phyloP scores from a whole-genome alignment of 2,329 filamentous ascomycete species.

The Fusarium compactum region DNA sequence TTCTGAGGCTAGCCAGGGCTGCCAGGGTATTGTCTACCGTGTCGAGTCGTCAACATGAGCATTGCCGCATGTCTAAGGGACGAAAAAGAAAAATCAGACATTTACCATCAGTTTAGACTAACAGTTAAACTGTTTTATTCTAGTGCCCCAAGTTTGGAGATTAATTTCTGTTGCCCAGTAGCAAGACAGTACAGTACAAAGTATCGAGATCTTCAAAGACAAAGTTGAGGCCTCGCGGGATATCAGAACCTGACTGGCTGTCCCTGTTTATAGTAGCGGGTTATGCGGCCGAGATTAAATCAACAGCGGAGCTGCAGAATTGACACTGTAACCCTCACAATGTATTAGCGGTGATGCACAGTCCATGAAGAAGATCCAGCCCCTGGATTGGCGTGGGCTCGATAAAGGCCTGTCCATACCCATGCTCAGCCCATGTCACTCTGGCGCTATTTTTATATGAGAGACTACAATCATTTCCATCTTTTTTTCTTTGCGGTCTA shows the following conservation, averaged over 20 bases:
- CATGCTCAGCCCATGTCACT: slow-evolving; percentile 28
- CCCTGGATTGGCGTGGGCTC: slow-evolving; percentile 44
- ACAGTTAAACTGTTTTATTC: background rate
- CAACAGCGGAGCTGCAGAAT: slow-evolving; percentile 23
- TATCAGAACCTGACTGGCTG: slow-evolving; percentile 38
- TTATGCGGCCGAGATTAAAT: slow-evolving; percentile 48
- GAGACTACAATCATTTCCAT: slow-evolving; percentile 23
- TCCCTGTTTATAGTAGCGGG: slow-evolving; percentile 43
- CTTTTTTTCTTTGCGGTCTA: slow-evolving; percentile 2
- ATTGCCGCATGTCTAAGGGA: background rate
- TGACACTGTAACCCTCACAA: slow-evolving; percentile 36
- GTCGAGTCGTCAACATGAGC: background rate
- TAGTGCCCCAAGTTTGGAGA: background rate
- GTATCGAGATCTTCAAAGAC: slow-evolving; percentile 4
- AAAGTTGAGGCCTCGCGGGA: slow-evolving; percentile 7
- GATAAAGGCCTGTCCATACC: slow-evolving; percentile 44
- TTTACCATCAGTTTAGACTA: background rate
- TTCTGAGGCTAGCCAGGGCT: background rate
- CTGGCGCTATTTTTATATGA: slow-evolving; percentile 9
- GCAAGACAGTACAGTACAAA: background rate
- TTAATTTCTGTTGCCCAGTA: background rate
- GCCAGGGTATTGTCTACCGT: background rate
- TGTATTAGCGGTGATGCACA: slow-evolving; percentile 12
- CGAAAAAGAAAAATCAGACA: background rate
- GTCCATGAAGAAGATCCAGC: slow-evolving; percentile 11